Percentiles rank a stretch among this genome's conserved stretches.
These are phyloP conservation scores for Panaeolus cyanescens DNA, from an alignment of 768 basidiomycete genomes.

Conservation along the genomic window DNA sequence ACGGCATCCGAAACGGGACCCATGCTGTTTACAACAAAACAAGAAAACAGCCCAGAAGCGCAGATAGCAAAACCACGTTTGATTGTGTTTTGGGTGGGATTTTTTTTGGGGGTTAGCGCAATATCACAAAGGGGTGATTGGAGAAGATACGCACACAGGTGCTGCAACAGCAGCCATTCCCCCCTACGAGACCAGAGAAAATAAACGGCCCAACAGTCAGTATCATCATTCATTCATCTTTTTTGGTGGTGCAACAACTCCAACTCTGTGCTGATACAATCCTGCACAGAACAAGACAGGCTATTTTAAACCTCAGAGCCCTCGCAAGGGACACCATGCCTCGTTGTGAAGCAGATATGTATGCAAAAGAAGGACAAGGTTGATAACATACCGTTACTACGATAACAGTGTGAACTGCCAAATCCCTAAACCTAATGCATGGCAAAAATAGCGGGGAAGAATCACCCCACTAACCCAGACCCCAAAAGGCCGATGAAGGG, in stretches of 20 bases:
- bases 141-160: slow-evolving; percentile 33
- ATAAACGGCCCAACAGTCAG: background rate
- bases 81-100: background rate
- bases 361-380: background rate
- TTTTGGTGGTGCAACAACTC: background rate
- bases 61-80: background rate
- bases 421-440: slow-evolving; percentile 64
- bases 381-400: slow-evolving; percentile 57
- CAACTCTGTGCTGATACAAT: background rate
- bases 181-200: slow-evolving; percentile 26
- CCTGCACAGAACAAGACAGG: background rate
- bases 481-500: background rate
- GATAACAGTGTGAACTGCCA: slow-evolving; percentile 62
- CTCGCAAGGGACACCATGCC: background rate
- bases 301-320: background rate
- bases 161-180: slow-evolving; percentile 45
- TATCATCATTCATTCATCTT: background rate
- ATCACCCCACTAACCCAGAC: slow-evolving; percentile 55
- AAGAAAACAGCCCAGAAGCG: slow-evolving; percentile 1
- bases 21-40: slow-evolving; percentile 34
- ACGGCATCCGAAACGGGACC: slow-evolving; percentile 56
- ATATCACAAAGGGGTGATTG: background rate
- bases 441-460: slow-evolving; percentile 63
- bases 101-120: background rate
- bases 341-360: background rate